Evolutionary conservation across 176 grass and related monocot genomes (phyloP).

Genomic region (Chloris gayana): DNA sequence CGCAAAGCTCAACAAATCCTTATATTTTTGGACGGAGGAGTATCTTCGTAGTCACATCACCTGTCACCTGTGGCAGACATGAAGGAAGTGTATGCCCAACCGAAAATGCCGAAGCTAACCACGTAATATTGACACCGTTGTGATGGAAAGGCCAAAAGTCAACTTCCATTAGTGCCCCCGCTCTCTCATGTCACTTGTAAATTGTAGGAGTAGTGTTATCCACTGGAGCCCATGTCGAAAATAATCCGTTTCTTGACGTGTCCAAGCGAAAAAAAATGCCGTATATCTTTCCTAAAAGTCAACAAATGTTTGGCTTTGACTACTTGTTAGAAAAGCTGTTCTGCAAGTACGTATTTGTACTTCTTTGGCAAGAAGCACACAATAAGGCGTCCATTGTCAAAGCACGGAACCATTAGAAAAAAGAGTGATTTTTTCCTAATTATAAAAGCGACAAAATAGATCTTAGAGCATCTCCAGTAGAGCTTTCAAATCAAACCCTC

Average conservation of each 20-base stretch:
- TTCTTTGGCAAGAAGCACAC: neutral
- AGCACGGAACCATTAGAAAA: neutral
- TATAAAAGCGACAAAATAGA: too few species aligned
- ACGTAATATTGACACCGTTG: conserved; percentile 7
- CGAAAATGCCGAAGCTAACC: neutral
- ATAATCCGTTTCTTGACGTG: neutral
- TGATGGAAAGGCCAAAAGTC: conserved; percentile 2
- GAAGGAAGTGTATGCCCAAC: neutral
- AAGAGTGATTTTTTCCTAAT: too few species aligned
- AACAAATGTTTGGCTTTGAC: conserved; percentile 14
- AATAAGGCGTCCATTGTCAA: neutral
- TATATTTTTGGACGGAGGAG: too few species aligned
- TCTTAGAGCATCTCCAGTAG: too few species aligned
- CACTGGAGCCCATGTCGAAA: neutral
- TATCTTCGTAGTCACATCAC: neutral
- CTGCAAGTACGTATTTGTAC: neutral
- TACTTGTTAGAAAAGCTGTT: neutral
- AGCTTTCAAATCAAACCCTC: too few species aligned
- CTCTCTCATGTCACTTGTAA: too few species aligned
- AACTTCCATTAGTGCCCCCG: neutral
- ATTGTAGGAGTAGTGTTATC: neutral
- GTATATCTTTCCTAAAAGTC: conserved; percentile 26
- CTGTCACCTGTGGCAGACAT: neutral
- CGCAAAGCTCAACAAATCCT: too few species aligned
- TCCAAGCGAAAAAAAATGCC: too few species aligned